Base-by-base conservation (phyloP, 2,329 filamentous ascomycete species). In the Teratosphaeriaceae sp. region DNA sequence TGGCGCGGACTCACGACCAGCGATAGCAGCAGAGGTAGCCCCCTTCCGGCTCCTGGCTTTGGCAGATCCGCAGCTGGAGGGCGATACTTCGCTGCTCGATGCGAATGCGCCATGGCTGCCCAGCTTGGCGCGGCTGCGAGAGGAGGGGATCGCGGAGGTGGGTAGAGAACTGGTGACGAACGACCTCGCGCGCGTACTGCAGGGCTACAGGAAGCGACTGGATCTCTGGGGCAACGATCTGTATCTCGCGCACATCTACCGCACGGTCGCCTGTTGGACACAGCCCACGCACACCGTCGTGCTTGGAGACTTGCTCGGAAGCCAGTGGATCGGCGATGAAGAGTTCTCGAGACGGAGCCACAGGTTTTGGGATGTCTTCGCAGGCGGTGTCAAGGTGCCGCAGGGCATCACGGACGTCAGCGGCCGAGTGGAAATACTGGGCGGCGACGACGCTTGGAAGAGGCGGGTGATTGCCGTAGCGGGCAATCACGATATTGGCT, bases 401-500 rank as follows among this genome's bases (percentile, higher is more conserved):
- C 53, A 58, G 38, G 42, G 52, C 9, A 51, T 52, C 21, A 60
- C 5, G 58, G 69, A 47, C 21, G 43, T 36, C 31, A 53, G 42
- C 57, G 56, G 58, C 48, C 53, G 33, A 55, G 50, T 56, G 13
- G 66, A 74, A 47, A 49, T 61, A 1, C 56, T 75, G 19, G 66
- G 67, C 1, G 50, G 50, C 36, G 71, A 77, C 45, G 65, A 70
- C 5, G 64, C 65, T 2, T 97, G 92, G 92, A 66, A 73, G n/a
- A 75, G 71, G 30, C 78, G 84, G 43, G 74, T 96, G 50, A 88
- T 98, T 61, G 94, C 95, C 54, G 79, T 97, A 20, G 88, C 82
- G 0, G 92, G 92, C 1, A 98, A 98, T 59, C 92, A 98, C 61
- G 92, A 98, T 63, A 82, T 98, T 58, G 92, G 92, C 24, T 98